Conservation (phyloP, 2,329 filamentous ascomycete genomes). For the Triangularia setosa region DNA sequence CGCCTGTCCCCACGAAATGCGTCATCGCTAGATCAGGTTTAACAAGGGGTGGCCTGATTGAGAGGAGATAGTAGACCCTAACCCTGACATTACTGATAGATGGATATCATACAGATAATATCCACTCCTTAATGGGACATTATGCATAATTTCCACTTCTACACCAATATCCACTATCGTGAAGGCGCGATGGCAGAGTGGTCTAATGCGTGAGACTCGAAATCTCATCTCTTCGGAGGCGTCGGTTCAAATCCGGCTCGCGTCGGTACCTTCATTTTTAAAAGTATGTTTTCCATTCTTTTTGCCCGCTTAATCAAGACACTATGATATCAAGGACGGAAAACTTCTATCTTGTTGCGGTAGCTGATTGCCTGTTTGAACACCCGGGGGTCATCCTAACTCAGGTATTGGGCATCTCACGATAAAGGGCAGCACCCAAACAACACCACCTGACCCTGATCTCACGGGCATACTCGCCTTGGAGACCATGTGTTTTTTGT, state of each 20-base stretch:
- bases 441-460: no score
- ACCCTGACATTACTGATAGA: neutral
- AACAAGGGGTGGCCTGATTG: neutral
- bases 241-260: constrained; percentile 23
- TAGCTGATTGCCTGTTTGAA: neutral
- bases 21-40: neutral
- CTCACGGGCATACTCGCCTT: neutral
- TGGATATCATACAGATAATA: neutral
- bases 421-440: no score
- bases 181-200: constrained; percentile 23
- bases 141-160: neutral
- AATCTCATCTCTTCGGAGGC: constrained; percentile 23
- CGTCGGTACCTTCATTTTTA: constrained; percentile 14
- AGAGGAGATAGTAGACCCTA: neutral
- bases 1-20: neutral
- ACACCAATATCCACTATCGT: neutral
- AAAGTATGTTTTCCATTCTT: neutral
- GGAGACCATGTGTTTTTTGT: neutral
- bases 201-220: constrained; percentile 24
- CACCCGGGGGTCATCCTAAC: no score
- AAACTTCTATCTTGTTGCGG: neutral
- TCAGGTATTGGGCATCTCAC: no score
- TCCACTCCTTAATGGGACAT: neutral
- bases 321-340: neutral
- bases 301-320: neutral